phyloP scores from a whole-genome alignment of 495 filamentous ascomycete species.

The Lindgomyces ingoldianus region DNA sequence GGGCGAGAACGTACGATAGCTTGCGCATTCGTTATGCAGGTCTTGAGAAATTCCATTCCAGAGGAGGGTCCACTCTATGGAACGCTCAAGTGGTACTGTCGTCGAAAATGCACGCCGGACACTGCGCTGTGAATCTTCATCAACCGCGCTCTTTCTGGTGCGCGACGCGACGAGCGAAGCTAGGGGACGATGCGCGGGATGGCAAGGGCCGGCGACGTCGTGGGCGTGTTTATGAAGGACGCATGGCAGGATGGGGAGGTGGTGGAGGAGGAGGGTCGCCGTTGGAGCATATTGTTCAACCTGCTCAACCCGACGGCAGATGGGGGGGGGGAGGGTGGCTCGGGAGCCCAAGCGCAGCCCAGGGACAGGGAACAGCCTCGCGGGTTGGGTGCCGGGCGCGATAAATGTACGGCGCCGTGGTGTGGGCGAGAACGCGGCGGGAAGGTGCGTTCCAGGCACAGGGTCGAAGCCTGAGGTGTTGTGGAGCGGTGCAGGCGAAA shows the following conservation, averaged over 20 bases:
- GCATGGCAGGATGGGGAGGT: conserved; percentile 24
- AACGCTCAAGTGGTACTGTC: conserved; percentile 42
- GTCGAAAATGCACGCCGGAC: conserved; percentile 31
- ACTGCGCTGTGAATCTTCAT: conserved; percentile 38
- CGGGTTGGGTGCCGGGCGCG: neutral
- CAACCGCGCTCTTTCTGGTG: conserved; percentile 29
- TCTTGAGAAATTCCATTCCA: conserved; percentile 46
- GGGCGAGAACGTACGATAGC: conserved; percentile 28
- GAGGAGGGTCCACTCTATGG: conserved; percentile 35
- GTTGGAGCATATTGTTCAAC: conserved; percentile 22
- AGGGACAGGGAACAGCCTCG: neutral
- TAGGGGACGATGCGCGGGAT: neutral
- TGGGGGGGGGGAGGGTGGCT: conserved; percentile 3
- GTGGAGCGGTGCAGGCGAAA: no score
- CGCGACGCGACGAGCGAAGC: conserved; percentile 9
- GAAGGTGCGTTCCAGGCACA: no score
- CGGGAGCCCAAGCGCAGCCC: neutral
- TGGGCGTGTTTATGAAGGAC: conserved; percentile 2
- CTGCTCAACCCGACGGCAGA: conserved; percentile 22
- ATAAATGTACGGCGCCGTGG: neutral
- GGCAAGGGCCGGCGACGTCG: neutral
- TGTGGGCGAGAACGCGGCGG: no score
- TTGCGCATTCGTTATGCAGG: conserved; percentile 43
- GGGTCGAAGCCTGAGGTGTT: no score
- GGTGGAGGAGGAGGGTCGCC: neutral